A percentile compares a stretch with the other conserved stretches of the same genome.
phyloP scores from a whole-genome alignment of 495 filamentous ascomycete species.

The Bacidia gigantensis region DNA sequence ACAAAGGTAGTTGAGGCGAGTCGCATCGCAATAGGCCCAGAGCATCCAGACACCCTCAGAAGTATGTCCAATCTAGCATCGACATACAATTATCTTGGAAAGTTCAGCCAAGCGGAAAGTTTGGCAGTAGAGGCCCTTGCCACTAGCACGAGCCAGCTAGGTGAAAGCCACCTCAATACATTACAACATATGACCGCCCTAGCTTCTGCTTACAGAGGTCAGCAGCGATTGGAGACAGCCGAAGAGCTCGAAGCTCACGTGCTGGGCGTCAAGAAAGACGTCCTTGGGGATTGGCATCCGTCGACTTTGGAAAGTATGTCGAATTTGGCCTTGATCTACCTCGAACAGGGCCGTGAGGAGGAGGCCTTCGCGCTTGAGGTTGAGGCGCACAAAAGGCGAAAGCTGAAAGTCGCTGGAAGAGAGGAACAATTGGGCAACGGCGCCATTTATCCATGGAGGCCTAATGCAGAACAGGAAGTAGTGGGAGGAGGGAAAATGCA shows the following conservation, averaged over 20 bases:
- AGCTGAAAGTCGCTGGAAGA: no score
- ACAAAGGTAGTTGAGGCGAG: slow-evolving; percentile 13
- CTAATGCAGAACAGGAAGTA: no score
- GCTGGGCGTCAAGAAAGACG: background rate
- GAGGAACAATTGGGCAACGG: no score
- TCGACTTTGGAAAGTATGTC: background rate
- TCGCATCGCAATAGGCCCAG: background rate
- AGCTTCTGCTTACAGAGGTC: background rate
- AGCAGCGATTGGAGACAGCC: background rate
- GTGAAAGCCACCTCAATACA: background rate
- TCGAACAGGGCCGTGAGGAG: slow-evolving; percentile 15
- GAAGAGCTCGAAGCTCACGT: background rate
- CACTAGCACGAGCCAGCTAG: background rate
- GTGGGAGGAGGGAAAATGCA: no score
- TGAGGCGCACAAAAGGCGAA: no score
- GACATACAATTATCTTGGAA: background rate
- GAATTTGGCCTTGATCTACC: background rate
- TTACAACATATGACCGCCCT: background rate
- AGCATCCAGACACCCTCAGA: background rate
- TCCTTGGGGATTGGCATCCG: background rate
- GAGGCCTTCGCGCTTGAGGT: no score
- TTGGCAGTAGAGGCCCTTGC: background rate
- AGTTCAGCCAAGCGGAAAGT: background rate
- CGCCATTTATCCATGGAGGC: no score
- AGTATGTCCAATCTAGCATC: background rate